Evolutionary conservation across 192 early-diverging fungal species (phyloP).

Genomic region (Radiomyces spectabilis): DNA sequence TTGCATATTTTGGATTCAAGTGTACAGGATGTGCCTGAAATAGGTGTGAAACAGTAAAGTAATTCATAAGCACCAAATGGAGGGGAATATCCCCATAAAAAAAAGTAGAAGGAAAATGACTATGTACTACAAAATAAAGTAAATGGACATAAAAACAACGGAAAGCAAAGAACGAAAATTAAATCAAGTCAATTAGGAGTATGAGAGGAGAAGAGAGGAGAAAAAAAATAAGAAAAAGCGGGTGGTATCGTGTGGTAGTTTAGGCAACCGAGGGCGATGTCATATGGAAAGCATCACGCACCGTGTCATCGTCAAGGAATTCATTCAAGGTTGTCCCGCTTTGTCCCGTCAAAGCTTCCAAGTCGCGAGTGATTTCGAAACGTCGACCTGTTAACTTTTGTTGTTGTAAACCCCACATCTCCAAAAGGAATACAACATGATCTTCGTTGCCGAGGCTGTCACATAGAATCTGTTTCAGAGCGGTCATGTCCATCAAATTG

Average conservation of each 20-base stretch:
- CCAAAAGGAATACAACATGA: constrained; percentile 25
- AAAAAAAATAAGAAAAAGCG: too few relatives aligned
- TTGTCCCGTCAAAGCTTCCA: constrained; percentile 29
- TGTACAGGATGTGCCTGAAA: too few relatives aligned
- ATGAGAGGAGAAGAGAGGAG: too few relatives aligned
- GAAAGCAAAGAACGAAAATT: not conserved
- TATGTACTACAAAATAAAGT: too few relatives aligned
- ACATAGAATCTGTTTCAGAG: constrained; percentile 11
- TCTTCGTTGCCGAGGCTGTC: constrained; percentile 27
- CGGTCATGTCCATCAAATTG: constrained; percentile 17
- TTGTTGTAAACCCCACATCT: constrained; percentile 34
- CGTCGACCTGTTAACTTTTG: constrained; percentile 20
- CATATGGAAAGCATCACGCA: constrained; percentile 16
- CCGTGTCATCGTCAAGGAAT: constrained; percentile 22
- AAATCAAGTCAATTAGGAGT: not conserved
- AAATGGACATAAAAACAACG: not conserved
- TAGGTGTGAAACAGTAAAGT: not conserved
- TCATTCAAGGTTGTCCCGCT: constrained; percentile 29
- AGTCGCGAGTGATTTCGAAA: constrained; percentile 30
- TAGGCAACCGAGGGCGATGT: constrained; percentile 7
- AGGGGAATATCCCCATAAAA: not conserved
- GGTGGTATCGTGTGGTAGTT: too few relatives aligned
- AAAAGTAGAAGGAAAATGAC: not conserved
- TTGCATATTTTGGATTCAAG: too few relatives aligned
- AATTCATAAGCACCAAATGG: constrained; percentile 1